These are phyloP conservation scores for Mycena leptocephala DNA, from an alignment of 768 basidiomycete genomes.

Conservation along the genomic window DNA sequence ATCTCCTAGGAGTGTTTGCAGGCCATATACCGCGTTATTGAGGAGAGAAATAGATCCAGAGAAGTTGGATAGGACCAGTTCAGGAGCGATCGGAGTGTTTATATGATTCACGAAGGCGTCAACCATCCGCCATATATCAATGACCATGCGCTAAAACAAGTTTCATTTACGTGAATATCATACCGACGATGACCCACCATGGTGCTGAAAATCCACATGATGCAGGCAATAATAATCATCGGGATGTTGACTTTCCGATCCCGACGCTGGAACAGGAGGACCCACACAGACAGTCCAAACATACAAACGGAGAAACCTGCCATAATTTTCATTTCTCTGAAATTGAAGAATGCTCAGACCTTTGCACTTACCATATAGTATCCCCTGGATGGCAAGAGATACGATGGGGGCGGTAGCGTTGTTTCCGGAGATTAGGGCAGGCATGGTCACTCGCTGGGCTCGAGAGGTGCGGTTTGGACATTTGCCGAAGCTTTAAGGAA, in stretches of 20 bases:
- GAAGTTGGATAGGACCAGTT: background rate
- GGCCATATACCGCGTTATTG: background rate
- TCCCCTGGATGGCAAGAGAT: background rate
- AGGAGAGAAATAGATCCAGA: background rate
- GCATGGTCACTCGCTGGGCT: background rate
- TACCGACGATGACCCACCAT: background rate
- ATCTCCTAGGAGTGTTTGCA: slow-evolving; percentile 4
- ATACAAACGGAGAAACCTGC: slow-evolving; percentile 3
- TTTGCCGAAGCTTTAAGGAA: background rate
- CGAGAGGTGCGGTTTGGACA: background rate
- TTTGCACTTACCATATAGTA: background rate
- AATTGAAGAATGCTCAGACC: background rate
- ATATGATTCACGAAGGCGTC: background rate
- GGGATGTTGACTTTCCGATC: background rate
- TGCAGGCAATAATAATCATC: background rate
- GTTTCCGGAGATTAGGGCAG: background rate
- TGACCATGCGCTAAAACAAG: background rate
- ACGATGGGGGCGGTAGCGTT: background rate
- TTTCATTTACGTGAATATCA: no score
- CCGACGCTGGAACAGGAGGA: background rate
- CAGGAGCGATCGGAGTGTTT: background rate
- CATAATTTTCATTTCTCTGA: background rate
- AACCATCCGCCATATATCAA: background rate
- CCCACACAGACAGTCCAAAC: slow-evolving; percentile 5
- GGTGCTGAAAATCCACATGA: slow-evolving; percentile 3